A percentile compares a stretch with the other conserved stretches of the same genome.
phyloP scores from a whole-genome alignment of 495 filamentous ascomycete genomes.

The Penicillium longicatenatum region DNA sequence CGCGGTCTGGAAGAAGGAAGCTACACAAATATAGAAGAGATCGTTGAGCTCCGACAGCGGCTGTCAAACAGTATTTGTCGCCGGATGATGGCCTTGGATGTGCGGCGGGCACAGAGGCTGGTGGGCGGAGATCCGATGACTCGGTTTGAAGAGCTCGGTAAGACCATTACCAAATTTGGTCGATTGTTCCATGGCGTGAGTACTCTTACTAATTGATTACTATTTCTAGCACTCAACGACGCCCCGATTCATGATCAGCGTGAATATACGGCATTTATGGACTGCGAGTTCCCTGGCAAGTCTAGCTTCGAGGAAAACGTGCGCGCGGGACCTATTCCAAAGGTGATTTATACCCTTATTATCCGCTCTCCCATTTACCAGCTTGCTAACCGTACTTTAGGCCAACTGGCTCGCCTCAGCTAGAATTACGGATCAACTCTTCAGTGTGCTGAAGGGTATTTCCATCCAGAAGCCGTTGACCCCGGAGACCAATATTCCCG shows the following conservation, averaged over 20 bases:
- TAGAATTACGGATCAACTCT: constrained; percentile 40
- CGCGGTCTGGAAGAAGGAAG: constrained; percentile 41
- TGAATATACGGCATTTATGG: constrained; percentile 45
- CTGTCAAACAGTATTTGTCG: constrained; percentile 44
- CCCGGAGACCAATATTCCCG: constrained; percentile 29
- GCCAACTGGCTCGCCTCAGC: constrained; percentile 42
- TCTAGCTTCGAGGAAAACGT: constrained; percentile 44
- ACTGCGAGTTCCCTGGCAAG: constrained; percentile 42
- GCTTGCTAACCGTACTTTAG: constrained; percentile 20
- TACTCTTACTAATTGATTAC: constrained; percentile 9
- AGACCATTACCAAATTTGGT: background rate
- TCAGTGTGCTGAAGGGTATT: constrained; percentile 35
- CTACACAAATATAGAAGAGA: constrained; percentile 43
- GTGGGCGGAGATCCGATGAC: constrained; percentile 38
- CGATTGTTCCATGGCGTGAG: background rate
- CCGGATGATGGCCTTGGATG: constrained; percentile 44
- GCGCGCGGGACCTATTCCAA: constrained; percentile 43
- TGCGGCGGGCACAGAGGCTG: constrained; percentile 43
- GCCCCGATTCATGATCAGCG: constrained; percentile 36
- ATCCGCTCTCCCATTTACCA: background rate
- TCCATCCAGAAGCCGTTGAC: constrained; percentile 36
- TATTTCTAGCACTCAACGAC: constrained; percentile 31
- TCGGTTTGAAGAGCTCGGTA: constrained; percentile 43
- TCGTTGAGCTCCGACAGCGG: constrained; percentile 40
- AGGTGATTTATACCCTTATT: constrained; percentile 26